A percentile compares a stretch with the other conserved stretches of the same genome.
Conservation (phyloP, 768 basidiomycete genomes). For the Leucosporidium scottii region DNA sequence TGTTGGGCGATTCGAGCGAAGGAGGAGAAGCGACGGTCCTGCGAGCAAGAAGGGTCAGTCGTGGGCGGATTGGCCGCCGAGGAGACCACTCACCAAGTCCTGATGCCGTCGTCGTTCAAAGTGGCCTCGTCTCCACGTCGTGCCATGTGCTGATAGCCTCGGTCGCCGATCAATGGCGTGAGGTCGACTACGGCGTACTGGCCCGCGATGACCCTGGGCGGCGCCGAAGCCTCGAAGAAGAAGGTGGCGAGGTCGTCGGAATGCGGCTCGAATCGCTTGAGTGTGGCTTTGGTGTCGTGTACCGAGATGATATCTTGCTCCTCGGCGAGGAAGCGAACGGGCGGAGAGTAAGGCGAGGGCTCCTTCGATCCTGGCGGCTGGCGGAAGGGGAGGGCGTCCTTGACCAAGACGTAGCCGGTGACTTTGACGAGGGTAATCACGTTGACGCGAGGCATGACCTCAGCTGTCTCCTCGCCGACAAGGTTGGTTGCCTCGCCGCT, state of each 20-base stretch:
- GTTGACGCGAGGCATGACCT: conserved; percentile 16
- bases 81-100: conserved; percentile 9
- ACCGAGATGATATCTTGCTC: background rate
- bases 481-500: conserved; percentile 12
- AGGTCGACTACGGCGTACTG: conserved; percentile 26
- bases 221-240: background rate
- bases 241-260: conserved; percentile 9
- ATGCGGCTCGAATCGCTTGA: background rate
- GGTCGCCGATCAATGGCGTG: background rate
- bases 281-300: background rate
- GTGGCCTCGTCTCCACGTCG: conserved; percentile 10
- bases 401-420: conserved; percentile 10
- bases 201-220: conserved; percentile 9
- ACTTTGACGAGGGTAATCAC: conserved; percentile 10
- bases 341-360: conserved; percentile 21
- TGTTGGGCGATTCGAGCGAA: background rate
- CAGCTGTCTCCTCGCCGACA: conserved; percentile 5
- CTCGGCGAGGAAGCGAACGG: conserved; percentile 13
- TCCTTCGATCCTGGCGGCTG: background rate
- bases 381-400: conserved; percentile 6
- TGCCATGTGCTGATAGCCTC: conserved; percentile 23
- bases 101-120: conserved; percentile 23
- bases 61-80: background rate
- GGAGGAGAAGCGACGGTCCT: conserved; percentile 23
- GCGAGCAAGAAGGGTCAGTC: background rate